A percentile compares a stretch with the other conserved stretches of the same genome.
phyloP scores from a whole-genome alignment of 2,329 filamentous ascomycete genomes.

The Zymoseptoria crescenta region DNA sequence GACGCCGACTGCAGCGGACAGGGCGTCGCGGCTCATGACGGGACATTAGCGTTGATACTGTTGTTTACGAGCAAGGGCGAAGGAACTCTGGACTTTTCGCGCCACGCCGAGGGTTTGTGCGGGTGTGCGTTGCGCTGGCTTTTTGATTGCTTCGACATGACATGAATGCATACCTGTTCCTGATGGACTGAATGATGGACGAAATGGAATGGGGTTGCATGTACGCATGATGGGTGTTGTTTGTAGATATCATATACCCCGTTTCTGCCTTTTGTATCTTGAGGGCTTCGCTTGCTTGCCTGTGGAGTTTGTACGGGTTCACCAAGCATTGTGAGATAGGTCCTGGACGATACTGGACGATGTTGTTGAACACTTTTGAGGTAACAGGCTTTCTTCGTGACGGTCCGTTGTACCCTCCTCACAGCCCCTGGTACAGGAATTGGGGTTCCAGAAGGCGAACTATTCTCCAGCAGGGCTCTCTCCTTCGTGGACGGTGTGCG shows the following conservation, averaged over 20 bases:
- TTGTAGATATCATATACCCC: background rate
- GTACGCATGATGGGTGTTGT: background rate
- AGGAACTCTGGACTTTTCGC: background rate
- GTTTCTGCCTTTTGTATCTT: background rate
- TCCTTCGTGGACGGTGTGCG: slow-evolving; percentile 22
- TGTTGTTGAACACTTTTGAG: too few species aligned
- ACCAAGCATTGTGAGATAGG: too few species aligned
- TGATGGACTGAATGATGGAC: background rate
- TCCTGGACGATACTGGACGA: too few species aligned
- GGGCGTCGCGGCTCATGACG: background rate
- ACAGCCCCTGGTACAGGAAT: slow-evolving; percentile 15
- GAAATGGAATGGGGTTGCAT: background rate
- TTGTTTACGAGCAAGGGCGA: background rate
- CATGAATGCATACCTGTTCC: background rate
- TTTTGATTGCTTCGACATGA: background rate
- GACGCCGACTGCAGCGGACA: slow-evolving; percentile 5
- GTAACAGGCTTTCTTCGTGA: too few species aligned
- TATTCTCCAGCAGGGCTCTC: slow-evolving; percentile 26
- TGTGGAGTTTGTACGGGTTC: too few species aligned
- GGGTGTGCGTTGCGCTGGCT: background rate
- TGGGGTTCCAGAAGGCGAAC: slow-evolving; percentile 24
- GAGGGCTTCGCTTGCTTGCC: background rate
- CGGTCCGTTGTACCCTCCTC: background rate
- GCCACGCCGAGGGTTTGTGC: background rate
- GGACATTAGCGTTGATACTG: background rate